Evolutionary conservation across 805 yeast genomes (phyloP).

Genomic region (Yarrowia hollandica): DNA sequence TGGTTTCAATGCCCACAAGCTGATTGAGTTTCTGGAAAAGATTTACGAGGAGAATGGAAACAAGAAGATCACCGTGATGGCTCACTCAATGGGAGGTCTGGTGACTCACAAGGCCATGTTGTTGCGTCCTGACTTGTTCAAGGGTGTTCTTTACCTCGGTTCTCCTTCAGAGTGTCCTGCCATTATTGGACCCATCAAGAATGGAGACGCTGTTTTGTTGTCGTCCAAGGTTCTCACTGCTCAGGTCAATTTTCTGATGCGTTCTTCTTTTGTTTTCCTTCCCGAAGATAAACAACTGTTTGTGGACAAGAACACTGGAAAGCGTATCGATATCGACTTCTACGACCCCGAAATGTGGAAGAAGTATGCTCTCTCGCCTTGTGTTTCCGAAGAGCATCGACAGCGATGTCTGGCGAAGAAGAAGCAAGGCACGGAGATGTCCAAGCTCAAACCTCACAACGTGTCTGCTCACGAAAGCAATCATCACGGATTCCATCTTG

Average conservation of each 20-base stretch:
- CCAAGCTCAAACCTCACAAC: background rate
- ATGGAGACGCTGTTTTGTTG: constrained; percentile 76
- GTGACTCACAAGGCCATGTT: constrained; percentile 79
- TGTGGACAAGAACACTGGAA: constrained; percentile 49
- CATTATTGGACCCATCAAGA: constrained; percentile 80
- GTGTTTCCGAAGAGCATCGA: constrained; percentile 48
- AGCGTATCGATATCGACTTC: constrained; percentile 55
- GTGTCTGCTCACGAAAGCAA: background rate
- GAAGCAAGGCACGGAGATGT: background rate
- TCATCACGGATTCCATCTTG: constrained; percentile 13
- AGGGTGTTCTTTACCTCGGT: constrained; percentile 80
- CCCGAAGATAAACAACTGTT: constrained; percentile 78
- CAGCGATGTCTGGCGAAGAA: constrained; percentile 28
- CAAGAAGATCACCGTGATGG: constrained; percentile 68
- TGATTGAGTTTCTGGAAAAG: constrained; percentile 50
- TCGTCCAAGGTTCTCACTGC: constrained; percentile 73
- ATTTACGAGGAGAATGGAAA: constrained; percentile 43
- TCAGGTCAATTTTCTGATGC: constrained; percentile 84
- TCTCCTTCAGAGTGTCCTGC: constrained; percentile 82
- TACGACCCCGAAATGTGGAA: constrained; percentile 83
- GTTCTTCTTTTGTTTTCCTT: constrained; percentile 75
- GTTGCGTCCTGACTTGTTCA: constrained; percentile 61
- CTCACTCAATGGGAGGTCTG: constrained; percentile 95
- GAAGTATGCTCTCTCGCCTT: constrained; percentile 69
- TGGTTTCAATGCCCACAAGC: constrained; percentile 53